A percentile compares a stretch with the other conserved stretches of the same genome.
Evolutionary conservation across 2,329 filamentous ascomycete species (phyloP).

Genomic region (Grosmannia serpens): DNA sequence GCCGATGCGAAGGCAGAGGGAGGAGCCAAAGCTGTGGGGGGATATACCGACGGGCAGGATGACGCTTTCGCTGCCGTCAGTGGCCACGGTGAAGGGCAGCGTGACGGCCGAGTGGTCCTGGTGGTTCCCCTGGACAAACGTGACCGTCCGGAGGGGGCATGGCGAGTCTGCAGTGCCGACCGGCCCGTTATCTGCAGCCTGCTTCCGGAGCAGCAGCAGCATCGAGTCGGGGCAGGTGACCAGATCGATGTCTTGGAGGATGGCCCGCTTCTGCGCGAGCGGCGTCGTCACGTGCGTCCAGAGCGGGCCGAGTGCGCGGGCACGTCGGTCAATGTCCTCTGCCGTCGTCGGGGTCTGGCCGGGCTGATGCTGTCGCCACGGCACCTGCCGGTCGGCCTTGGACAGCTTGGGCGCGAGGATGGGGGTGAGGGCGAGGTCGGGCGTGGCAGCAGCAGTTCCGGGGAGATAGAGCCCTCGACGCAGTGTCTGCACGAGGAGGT

Average conservation of each 20-base stretch:
- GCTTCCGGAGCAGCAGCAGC: background rate
- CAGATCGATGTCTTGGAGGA: conserved; percentile 24
- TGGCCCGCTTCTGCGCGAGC: conserved; percentile 21
- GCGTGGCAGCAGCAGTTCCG: conserved; percentile 21
- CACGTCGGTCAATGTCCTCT: conserved; percentile 33
- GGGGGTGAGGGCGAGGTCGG: conserved; percentile 11
- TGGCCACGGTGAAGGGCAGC: conserved; percentile 6
- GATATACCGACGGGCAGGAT: conserved; percentile 11
- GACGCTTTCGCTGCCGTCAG: conserved; percentile 5
- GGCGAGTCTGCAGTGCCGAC: background rate
- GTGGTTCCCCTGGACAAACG: conserved; percentile 5
- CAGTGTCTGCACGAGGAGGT: conserved; percentile 59
- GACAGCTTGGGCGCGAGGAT: conserved; percentile 62
- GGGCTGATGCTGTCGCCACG: conserved; percentile 32
- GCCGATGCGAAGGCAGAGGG: conserved; percentile 15
- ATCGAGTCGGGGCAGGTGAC: conserved; percentile 8
- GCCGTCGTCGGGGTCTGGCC: background rate
- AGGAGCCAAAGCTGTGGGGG: background rate
- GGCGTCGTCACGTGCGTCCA: conserved; percentile 41
- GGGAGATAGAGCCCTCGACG: conserved; percentile 51
- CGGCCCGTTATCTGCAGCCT: background rate
- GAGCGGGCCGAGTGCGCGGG: conserved; percentile 50
- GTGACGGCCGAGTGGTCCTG: background rate
- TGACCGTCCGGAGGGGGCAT: conserved; percentile 2
- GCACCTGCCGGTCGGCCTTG: conserved; percentile 49